These are phyloP conservation scores for Vitis vinifera DNA, from an alignment of 164 flowering plant genomes.

Conservation along the genomic window ASM3070453v1 NC_081807.1:9446001-9446500, in stretches of 20 bases:
- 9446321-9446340: slow-evolving; percentile 22
- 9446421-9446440: no score
- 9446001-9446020: slow-evolving; percentile 43
- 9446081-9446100: slow-evolving; percentile 1
- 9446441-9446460: no score
- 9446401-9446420: slow-evolving; percentile 57
- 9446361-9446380: slow-evolving; percentile 67
- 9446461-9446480: no score
- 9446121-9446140: slow-evolving; percentile 12
- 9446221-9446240: neutral
- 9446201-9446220: neutral
- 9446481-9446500: neutral
- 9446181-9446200: slow-evolving; percentile 30
- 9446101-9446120: slow-evolving; percentile 31
- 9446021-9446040: neutral
- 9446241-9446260: neutral
- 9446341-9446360: slow-evolving; percentile 38
- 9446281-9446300: slow-evolving; percentile 31
- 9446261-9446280: neutral
- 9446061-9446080: neutral
- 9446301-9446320: slow-evolving; percentile 29
- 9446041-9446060: neutral
- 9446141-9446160: slow-evolving; percentile 20
- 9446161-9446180: slow-evolving; percentile 16
- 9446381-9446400: slow-evolving; percentile 86